A percentile compares a stretch with the other conserved stretches of the same genome.
These are phyloP conservation scores for Vitis rotundifolia DNA, from an alignment of 164 flowering plant genomes.

Conservation along the genomic window DNA sequence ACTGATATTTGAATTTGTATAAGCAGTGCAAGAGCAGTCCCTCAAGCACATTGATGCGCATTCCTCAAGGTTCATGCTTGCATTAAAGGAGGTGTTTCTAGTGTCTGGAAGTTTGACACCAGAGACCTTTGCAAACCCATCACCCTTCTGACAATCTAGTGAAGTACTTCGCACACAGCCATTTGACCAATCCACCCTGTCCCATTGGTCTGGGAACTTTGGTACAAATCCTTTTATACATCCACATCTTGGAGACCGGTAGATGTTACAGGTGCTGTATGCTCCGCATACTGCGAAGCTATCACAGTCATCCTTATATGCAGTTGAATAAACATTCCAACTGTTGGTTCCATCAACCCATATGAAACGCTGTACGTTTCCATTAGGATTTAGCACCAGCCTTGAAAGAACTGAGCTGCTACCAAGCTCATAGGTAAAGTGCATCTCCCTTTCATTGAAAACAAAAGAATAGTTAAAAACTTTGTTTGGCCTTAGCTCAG, in stretches of 20 bases:
- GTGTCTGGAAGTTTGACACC: too few species aligned
- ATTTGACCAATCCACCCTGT: too few species aligned
- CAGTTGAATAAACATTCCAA: neutral
- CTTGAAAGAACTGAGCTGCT: neutral
- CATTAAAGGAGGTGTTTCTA: too few species aligned
- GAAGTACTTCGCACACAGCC: too few species aligned
- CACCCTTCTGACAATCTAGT: too few species aligned
- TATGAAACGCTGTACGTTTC: neutral
- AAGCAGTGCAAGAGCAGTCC: too few species aligned
- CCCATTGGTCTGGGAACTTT: neutral
- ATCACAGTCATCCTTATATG: neutral
- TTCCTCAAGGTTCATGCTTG: too few species aligned
- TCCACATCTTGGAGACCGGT: neutral
- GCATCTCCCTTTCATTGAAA: neutral
- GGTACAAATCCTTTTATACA: conserved; percentile 19
- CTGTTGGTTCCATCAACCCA: neutral
- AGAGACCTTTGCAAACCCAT: too few species aligned
- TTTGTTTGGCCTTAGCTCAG: neutral
- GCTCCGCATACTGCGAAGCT: conserved; percentile 1
- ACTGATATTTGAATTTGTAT: too few species aligned
- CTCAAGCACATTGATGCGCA: too few species aligned
- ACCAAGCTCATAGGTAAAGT: neutral
- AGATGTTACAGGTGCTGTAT: conserved; percentile 4
- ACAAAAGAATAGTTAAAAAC: neutral
- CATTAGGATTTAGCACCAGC: neutral